Percentiles rank a stretch among this genome's conserved stretches.
phyloP scores from a whole-genome alignment of 73 alveolate species.

The Paramecium caudatum region DNA sequence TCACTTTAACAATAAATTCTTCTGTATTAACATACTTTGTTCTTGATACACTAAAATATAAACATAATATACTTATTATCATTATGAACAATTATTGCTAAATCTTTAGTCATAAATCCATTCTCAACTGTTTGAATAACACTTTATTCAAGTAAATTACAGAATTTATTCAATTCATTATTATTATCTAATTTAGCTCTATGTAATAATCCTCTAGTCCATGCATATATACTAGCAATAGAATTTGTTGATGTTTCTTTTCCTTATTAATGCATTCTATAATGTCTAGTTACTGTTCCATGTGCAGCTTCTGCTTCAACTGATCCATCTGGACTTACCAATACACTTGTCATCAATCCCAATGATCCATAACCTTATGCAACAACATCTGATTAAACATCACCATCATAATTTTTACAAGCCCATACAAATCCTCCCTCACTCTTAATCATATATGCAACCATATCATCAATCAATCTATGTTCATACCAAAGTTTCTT shows the following conservation, averaged over 20 bases:
- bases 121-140: conserved; percentile 84
- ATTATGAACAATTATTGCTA: conserved; percentile 83
- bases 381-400: conserved; percentile 90
- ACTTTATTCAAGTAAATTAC: conserved; percentile 74
- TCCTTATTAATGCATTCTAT: conserved; percentile 89
- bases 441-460: conserved; percentile 86
- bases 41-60: conserved; percentile 65
- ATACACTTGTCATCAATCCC: conserved; percentile 90
- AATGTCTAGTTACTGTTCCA: conserved; percentile 95
- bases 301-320: conserved; percentile 96
- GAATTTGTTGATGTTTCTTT: conserved; percentile 93
- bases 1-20: conserved; percentile 64
- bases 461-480: conserved; percentile 92
- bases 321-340: conserved; percentile 87
- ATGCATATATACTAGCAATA: conserved; percentile 91
- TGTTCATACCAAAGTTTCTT: conserved; percentile 80
- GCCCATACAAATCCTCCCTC: conserved; percentile 97
- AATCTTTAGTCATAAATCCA: conserved; percentile 89
- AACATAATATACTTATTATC: conserved; percentile 47
- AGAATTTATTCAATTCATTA: conserved; percentile 79
- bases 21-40: conserved; percentile 72
- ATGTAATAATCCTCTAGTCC: conserved; percentile 92
- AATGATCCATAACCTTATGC: conserved; percentile 93
- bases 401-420: conserved; percentile 96
- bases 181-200: conserved; percentile 90